Evolutionary conservation across 495 filamentous ascomycete genomes (phyloP), one percentile per base, ranked within the genome.

Genomic region (Endocarpon pusillum): DNA sequence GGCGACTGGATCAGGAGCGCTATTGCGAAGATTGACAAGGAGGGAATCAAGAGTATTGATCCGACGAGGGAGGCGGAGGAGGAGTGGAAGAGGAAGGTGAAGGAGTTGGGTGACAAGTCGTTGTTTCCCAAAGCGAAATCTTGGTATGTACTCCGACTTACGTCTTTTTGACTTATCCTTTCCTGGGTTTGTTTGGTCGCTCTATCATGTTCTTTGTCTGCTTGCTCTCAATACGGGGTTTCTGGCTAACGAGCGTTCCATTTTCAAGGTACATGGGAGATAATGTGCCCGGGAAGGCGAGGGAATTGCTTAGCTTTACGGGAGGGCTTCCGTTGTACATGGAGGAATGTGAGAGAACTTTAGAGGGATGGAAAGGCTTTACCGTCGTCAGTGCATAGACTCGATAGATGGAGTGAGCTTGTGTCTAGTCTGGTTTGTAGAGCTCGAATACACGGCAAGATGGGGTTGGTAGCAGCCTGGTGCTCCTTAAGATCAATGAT

Each of bases 1-100:
- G 59, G 55, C 12, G 51, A 67, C 33, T 67, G 55, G 50, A 61
- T 71, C 19, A 46, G 57, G 16, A 53, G 63, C 34, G 52, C 53
- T n/a, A 52, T 69, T 20, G 36, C 42, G 15, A 61, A 60, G 33
- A 47, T 58, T 34, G 34, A 53, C 20, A 49, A 55, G 3, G 48
- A 67, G 27, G 45, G 49, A n/a, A 49, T 65, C 33, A 44, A 35
- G 6, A 54, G 44, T n/a, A 42, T 67, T 14, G 53, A 69, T 29
- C 40, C 61, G 8, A 57, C 48, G 4, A 36, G 35, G 17, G 53
- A 62, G 39, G 59, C 57, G 3, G 63, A 64, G 38, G 48, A 67
- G 31, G 37, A 35, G 4, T 71, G 65, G 65, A 52, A 48, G 25
- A 25, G 48, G 27, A 48, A 56, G 7, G 46, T 64, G 17, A 24